A percentile compares a stretch with the other conserved stretches of the same genome.
phyloP scores from a whole-genome alignment of 192 early-diverging fungal species.

The Backusella australiensis region DNA sequence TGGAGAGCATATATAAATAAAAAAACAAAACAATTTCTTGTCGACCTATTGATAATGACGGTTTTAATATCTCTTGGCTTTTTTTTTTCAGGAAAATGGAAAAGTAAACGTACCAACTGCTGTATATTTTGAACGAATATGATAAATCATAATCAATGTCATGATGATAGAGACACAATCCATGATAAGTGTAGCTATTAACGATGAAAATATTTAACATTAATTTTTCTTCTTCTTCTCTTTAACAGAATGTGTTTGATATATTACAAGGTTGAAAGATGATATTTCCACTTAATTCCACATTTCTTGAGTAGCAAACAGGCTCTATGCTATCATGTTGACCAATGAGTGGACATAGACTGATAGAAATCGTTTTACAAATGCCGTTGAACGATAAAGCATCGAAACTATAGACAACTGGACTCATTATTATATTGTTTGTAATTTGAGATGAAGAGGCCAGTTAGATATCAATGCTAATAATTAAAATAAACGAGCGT shows the following conservation, averaged over 20 bases:
- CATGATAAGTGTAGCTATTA: slow-evolving; percentile 85
- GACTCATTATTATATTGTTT: slow-evolving; percentile 20
- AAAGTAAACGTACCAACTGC: slow-evolving; percentile 75
- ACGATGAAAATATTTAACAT: background rate
- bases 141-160: slow-evolving; percentile 98
- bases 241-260: background rate
- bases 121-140: slow-evolving; percentile 97
- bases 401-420: slow-evolving; percentile 29
- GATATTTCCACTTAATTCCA: slow-evolving; percentile 80
- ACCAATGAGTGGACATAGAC: slow-evolving; percentile 91
- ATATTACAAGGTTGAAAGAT: slow-evolving; percentile 85
- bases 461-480: background rate
- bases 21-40: slow-evolving; percentile 99
- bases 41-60: slow-evolving; percentile 57
- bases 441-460: background rate
- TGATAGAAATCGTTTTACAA: slow-evolving; percentile 79
- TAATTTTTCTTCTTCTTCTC: background rate
- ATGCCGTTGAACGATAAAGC: slow-evolving; percentile 91
- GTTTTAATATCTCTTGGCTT: background rate
- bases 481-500: background rate
- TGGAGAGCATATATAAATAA: slow-evolving; percentile 88
- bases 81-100: background rate
- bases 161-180: slow-evolving; percentile 90
- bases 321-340: slow-evolving; percentile 73
- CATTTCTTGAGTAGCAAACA: slow-evolving; percentile 92